Evolutionary conservation across 306 rosid species (phyloP).

Genomic region (Prosopis cineraria): DNA sequence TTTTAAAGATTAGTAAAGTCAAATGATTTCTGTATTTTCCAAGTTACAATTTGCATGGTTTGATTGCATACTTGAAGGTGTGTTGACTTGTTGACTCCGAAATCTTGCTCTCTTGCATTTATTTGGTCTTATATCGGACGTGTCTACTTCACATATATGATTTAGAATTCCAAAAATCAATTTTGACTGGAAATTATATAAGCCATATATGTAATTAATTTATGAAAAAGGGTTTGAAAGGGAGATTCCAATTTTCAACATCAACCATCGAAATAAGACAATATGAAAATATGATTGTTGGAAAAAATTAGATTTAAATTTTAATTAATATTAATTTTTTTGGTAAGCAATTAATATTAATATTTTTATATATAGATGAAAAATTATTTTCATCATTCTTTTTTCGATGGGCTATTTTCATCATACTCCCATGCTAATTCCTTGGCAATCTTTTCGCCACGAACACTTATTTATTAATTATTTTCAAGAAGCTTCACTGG

Average conservation of each 20-base stretch:
- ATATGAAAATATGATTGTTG: not conserved
- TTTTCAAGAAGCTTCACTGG: not conserved
- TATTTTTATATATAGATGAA: not conserved
- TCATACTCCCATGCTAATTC: too few relatives aligned
- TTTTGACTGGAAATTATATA: not conserved
- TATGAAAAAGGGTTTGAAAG: conserved; percentile 18
- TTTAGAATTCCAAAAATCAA: conserved; percentile 21
- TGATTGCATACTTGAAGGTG: conserved; percentile 20
- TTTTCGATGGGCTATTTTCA: too few relatives aligned
- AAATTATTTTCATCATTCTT: not conserved
- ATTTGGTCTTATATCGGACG: not conserved
- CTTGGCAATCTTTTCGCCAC: not conserved
- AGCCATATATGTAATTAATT: not conserved
- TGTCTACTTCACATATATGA: not conserved
- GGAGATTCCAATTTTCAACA: conserved; percentile 21
- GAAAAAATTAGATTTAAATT: not conserved
- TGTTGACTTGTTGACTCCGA: conserved; percentile 22
- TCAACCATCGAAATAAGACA: not conserved
- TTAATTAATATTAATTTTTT: not conserved
- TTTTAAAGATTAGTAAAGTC: too few relatives aligned
- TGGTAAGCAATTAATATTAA: too few relatives aligned
- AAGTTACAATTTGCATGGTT: conserved; percentile 28
- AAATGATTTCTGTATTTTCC: conserved; percentile 33
- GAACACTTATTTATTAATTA: too few relatives aligned
- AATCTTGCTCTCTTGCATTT: not conserved